Evolutionary conservation across 306 rosid genomes (phyloP), one percentile per base, ranked within the genome.

Genomic region (Dalbergia oliveri): DNA sequence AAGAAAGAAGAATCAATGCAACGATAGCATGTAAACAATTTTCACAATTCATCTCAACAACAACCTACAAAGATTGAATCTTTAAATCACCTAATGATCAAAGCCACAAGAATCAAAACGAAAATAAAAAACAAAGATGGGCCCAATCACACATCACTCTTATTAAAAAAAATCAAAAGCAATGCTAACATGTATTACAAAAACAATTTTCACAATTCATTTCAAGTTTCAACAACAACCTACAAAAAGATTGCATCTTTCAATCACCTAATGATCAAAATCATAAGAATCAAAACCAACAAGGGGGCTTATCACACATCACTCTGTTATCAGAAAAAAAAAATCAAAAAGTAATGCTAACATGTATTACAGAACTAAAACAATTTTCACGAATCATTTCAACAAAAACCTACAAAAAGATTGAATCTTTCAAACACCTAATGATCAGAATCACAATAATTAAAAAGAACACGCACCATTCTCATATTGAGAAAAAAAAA

Each of bases 1-100:
- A 71, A 39, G 8, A 53, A 79, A 15, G 15, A 62, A 70, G 0
- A 65, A 58, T 11, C 11, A 13, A 5, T 5, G n/a, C 67, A 75
- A 68, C 6, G 49, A 18, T 11, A 57, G 53, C 65, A 37, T 61
- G 9, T 65, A 76, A 79, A 23, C 5, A 33, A 69, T 59, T 79
- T 34, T 56, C 71, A 15, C 18, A 19, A 47, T 47, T 64, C 64
- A 84, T 68, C 61, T 62, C 37, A 69, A 39, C 69, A 73, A 43
- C 60, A 41, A 61, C 19, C 53, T 33, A 66, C 62, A 31, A 58
- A 6, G n/a, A 64, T 3, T n/a, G 57, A 45, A 56, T 80, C 57
- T 61, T 50, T 50, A 19, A 50, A n/a, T 50, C 57, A 11, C 58
- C 58, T 8, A 54, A 76, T 12, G 10, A 72, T 26, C 31, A 15